Conservation (phyloP, 192 early-diverging fungal species). For the Coemansia sp. region DNA sequence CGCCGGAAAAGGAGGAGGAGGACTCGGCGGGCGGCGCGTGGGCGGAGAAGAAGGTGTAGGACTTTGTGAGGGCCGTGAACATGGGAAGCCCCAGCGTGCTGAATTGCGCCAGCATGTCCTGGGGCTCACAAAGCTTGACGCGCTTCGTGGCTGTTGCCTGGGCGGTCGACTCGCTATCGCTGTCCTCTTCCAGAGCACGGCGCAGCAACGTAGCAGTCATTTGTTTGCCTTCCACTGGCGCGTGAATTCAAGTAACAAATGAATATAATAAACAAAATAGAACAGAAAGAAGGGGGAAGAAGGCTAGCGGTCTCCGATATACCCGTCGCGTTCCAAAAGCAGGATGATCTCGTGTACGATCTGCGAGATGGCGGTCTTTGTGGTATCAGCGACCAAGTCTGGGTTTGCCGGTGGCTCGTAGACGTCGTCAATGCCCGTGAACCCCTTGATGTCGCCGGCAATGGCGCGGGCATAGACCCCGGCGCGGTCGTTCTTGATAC, state of each 20-base stretch:
- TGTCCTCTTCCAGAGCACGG: constrained; percentile 7
- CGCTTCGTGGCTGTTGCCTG: constrained; percentile 12
- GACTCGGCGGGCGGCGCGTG: background rate
- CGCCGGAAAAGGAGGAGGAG: no score
- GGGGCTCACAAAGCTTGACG: background rate
- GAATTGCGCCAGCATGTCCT: constrained; percentile 3
- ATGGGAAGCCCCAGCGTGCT: constrained; percentile 26
- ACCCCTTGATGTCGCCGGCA: constrained; percentile 85
- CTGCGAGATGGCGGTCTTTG: constrained; percentile 76
- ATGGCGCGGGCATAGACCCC: constrained; percentile 87
- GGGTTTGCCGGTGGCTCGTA: constrained; percentile 82
- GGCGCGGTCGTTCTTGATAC: constrained; percentile 79
- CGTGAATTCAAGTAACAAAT: no score
- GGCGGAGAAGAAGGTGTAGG: constrained; percentile 47
- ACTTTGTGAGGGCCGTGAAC: constrained; percentile 20
- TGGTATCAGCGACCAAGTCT: constrained; percentile 73
- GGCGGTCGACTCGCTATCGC: background rate
- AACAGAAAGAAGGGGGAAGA: background rate
- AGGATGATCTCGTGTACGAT: constrained; percentile 95
- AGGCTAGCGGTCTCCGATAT: constrained; percentile 69
- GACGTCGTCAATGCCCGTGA: constrained; percentile 92
- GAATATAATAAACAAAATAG: no score
- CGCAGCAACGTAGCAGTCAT: background rate
- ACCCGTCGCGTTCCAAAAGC: constrained; percentile 84
- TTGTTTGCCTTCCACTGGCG: no score